phyloP scores from a whole-genome alignment of 2,329 filamentous ascomycete genomes.

The Herpotrichia juniperi region DNA sequence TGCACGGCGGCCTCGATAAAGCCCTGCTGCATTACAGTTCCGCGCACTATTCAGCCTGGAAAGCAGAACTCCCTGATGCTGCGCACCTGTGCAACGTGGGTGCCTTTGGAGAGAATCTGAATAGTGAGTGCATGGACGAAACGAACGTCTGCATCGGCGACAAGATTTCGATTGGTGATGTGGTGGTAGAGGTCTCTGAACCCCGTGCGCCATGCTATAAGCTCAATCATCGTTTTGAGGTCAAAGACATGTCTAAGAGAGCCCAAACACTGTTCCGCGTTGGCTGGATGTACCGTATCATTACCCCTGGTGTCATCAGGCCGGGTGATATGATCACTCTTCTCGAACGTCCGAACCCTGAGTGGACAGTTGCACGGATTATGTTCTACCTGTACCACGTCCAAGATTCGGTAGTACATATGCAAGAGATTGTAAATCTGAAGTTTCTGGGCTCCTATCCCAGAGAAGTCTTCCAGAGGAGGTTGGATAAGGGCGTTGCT shows the following conservation, averaged over 20 bases:
- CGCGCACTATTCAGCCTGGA: slow-evolving; percentile 64
- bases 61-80: slow-evolving; percentile 57
- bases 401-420: slow-evolving; percentile 54
- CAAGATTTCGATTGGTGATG: slow-evolving; percentile 56
- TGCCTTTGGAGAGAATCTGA: slow-evolving; percentile 70
- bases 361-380: slow-evolving; percentile 68
- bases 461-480: slow-evolving; percentile 27
- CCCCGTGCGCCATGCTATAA: slow-evolving; percentile 72
- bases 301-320: slow-evolving; percentile 60
- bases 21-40: slow-evolving; percentile 67
- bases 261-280: slow-evolving; percentile 64
- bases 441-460: slow-evolving; percentile 17
- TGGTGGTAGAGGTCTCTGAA: slow-evolving; percentile 64
- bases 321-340: slow-evolving; percentile 64
- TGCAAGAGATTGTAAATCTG: slow-evolving; percentile 50
- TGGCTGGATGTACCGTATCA: slow-evolving; percentile 70
- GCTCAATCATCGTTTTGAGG: slow-evolving; percentile 69
- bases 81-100: slow-evolving; percentile 61
- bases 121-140: slow-evolving; percentile 65
- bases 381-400: slow-evolving; percentile 68
- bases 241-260: slow-evolving; percentile 66
- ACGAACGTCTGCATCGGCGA: slow-evolving; percentile 71
- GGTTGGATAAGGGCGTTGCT: slow-evolving; percentile 56
- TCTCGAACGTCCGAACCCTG: slow-evolving; percentile 60
- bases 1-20: slow-evolving; percentile 69